Percentiles rank a stretch among this genome's conserved stretches.
These are phyloP conservation scores for Musa schizocarpa DNA, from an alignment of 176 grass and related monocot species.

Conservation along the genomic window DNA sequence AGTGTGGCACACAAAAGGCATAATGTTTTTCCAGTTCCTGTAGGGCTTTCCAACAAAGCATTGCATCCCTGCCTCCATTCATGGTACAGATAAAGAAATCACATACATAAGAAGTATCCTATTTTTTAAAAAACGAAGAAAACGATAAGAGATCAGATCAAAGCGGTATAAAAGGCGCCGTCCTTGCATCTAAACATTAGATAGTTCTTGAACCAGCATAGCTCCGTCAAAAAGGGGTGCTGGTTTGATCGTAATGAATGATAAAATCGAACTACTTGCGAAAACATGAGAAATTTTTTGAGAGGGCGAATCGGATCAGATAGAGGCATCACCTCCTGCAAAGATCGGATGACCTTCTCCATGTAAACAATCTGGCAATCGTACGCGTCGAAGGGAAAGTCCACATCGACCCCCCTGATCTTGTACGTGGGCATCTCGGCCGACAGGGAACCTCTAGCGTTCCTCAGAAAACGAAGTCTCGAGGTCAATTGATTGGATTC, in stretches of 20 bases:
- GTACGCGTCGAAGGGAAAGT: constrained; percentile 90
- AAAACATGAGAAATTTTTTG: background rate
- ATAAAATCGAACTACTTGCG: background rate
- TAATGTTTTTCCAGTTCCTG: constrained; percentile 88
- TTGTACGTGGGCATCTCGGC: constrained; percentile 71
- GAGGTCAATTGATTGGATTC: too few species aligned
- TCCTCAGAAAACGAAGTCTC: too few species aligned
- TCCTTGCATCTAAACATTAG: too few species aligned
- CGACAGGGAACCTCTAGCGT: background rate
- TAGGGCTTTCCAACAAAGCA: constrained; percentile 89
- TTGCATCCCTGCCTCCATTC: constrained; percentile 47
- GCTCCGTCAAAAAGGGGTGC: background rate
- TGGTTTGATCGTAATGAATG: background rate
- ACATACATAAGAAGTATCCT: background rate
- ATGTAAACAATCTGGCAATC: constrained; percentile 84
- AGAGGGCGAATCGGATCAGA: background rate
- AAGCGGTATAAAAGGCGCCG: too few species aligned
- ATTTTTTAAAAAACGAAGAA: background rate
- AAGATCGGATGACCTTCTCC: constrained; percentile 80
- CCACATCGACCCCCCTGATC: constrained; percentile 72
- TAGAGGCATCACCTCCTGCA: constrained; percentile 52
- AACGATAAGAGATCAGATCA: too few species aligned
- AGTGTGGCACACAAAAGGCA: constrained; percentile 76
- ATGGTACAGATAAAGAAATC: constrained; percentile 2
- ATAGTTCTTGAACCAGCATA: too few species aligned